Percentiles rank a stretch among this genome's conserved stretches.
Conservation (phyloP, 148 eudicot genomes). For the Pouteria glomerata region DNA sequence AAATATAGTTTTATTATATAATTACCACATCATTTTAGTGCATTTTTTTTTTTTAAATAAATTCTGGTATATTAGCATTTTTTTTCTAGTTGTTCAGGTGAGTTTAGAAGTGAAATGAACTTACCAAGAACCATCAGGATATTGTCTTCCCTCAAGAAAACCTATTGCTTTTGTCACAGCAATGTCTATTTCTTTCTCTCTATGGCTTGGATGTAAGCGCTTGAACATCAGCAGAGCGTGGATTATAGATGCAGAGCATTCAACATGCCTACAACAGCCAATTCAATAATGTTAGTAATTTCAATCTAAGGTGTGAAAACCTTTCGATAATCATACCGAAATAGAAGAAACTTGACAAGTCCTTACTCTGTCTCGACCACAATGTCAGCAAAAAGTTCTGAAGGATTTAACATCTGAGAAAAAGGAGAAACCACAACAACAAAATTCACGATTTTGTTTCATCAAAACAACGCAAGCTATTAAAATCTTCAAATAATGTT, state of each 20-base stretch:
- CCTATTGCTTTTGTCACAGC: slow-evolving; percentile 29
- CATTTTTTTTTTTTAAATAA: background rate
- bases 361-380: slow-evolving; percentile 41
- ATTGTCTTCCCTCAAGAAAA: slow-evolving; percentile 31
- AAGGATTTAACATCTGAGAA: slow-evolving; percentile 35
- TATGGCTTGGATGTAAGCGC: slow-evolving; percentile 28
- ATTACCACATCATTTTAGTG: background rate
- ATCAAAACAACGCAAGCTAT: background rate
- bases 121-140: slow-evolving; percentile 50
- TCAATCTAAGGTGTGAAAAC: background rate
- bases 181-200: slow-evolving; percentile 35
- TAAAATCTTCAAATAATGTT: background rate
- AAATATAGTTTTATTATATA: background rate
- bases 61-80: too few species aligned
- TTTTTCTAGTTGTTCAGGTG: background rate
- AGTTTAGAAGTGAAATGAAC: background rate
- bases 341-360: background rate
- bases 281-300: background rate
- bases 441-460: background rate
- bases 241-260: slow-evolving; percentile 36
- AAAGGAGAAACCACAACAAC: background rate
- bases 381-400: slow-evolving; percentile 43
- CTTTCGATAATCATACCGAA: background rate
- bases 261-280: slow-evolving; percentile 30
- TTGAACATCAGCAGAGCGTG: slow-evolving; percentile 31